phyloP scores from a whole-genome alignment of 768 basidiomycete species.

The Serendipita sp. region DNA sequence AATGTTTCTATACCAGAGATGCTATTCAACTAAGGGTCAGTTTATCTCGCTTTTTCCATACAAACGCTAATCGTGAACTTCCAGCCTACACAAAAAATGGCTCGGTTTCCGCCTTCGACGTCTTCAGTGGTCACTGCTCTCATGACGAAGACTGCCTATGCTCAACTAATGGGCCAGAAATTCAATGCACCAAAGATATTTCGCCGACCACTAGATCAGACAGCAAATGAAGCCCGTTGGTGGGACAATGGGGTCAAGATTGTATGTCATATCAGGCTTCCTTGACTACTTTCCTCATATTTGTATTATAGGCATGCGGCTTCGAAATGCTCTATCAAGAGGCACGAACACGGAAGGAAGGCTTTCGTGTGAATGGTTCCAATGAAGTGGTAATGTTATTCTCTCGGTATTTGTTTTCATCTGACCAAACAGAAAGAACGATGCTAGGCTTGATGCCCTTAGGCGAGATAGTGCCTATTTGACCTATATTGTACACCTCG shows the following conservation, averaged over 20 bases:
- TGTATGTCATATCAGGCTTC: constrained; percentile 25
- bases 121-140: constrained; percentile 43
- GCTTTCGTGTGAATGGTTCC: constrained; percentile 26
- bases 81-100: constrained; percentile 42
- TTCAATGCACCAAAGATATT: constrained; percentile 88
- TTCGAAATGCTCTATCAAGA: constrained; percentile 96
- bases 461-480: constrained; percentile 49
- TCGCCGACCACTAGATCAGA: constrained; percentile 46
- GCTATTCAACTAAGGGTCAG: constrained; percentile 74
- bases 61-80: constrained; percentile 18
- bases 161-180: constrained; percentile 79
- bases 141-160: constrained; percentile 86
- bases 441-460: constrained; percentile 53
- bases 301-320: constrained; percentile 56
- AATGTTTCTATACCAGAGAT: constrained; percentile 92
- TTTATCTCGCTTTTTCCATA: constrained; percentile 5
- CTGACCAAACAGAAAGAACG: constrained; percentile 26
- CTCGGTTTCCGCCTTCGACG: constrained; percentile 67
- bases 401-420: not conserved
- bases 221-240: constrained; percentile 61
- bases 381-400: constrained; percentile 19
- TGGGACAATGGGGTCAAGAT: constrained; percentile 88
- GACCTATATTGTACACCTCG: constrained; percentile 53
- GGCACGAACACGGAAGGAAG: constrained; percentile 41
- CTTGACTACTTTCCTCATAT: not conserved